Conservation (phyloP, 108 stramenopile genomes). For the Parietichytrium sp. region DNA sequence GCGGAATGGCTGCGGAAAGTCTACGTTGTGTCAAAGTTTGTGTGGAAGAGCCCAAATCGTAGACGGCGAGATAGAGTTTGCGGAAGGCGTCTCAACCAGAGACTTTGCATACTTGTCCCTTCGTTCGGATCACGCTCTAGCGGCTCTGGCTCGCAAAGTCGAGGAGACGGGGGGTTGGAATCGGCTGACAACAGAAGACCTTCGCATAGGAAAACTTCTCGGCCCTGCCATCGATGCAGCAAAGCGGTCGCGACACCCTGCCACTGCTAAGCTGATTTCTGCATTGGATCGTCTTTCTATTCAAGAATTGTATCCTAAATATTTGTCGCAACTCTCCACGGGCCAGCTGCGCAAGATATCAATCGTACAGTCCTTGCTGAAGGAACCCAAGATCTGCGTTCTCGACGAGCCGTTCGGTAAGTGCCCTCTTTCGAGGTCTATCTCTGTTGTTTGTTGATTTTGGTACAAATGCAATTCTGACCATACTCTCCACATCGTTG, state of each 20-base stretch:
- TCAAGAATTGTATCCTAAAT: too few relatives aligned
- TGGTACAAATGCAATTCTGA: too few relatives aligned
- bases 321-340: background rate
- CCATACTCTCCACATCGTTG: too few relatives aligned
- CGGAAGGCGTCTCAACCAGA: background rate
- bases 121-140: background rate
- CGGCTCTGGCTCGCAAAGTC: background rate
- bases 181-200: background rate
- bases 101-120: conserved; percentile 15
- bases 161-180: background rate
- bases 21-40: background rate
- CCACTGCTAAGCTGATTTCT: background rate
- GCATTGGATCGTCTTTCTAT: too few relatives aligned
- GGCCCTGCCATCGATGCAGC: background rate
- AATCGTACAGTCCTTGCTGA: background rate
- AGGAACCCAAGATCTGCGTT: background rate
- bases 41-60: background rate
- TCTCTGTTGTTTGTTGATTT: too few relatives aligned
- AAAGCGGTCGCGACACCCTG: background rate
- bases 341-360: conserved; percentile 27
- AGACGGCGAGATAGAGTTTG: background rate
- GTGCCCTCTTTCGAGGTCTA: too few relatives aligned
- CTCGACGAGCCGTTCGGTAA: conserved; percentile 31
- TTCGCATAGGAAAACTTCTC: background rate
- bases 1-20: conserved; percentile 17